phyloP scores from a whole-genome alignment of 768 basidiomycete genomes.

The Lactarius sp. region DNA sequence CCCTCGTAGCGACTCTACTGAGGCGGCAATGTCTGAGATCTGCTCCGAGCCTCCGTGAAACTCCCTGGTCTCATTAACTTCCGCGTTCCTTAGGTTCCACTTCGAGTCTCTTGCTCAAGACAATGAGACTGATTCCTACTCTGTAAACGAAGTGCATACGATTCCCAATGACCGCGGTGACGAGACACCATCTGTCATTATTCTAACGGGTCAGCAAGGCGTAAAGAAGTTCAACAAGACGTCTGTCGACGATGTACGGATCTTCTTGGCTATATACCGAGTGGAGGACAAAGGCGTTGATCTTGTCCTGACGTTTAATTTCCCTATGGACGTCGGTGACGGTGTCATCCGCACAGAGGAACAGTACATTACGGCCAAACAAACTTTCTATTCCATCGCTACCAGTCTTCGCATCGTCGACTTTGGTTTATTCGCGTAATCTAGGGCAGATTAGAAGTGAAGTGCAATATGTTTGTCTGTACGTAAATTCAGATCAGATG shows the following conservation, averaged over 20 bases:
- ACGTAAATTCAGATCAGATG: not conserved
- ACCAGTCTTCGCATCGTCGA: slow-evolving; percentile 61
- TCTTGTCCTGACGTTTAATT: slow-evolving; percentile 79
- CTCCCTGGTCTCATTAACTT: slow-evolving; percentile 16
- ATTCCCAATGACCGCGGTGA: slow-evolving; percentile 42
- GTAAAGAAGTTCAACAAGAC: slow-evolving; percentile 73
- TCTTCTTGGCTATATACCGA: slow-evolving; percentile 80
- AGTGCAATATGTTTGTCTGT: not conserved
- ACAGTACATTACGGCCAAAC: slow-evolving; percentile 35
- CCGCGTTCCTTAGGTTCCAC: slow-evolving; percentile 65
- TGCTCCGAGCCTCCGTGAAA: not conserved
- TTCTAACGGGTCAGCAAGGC: slow-evolving; percentile 63
- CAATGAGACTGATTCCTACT: slow-evolving; percentile 59
- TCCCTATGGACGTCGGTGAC: slow-evolving; percentile 52
- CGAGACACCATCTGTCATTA: slow-evolving; percentile 51
- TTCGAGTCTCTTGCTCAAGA: slow-evolving; percentile 89
- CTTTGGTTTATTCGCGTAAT: slow-evolving; percentile 63
- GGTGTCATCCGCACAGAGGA: slow-evolving; percentile 41
- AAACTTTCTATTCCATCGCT: slow-evolving; percentile 52
- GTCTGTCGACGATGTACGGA: slow-evolving; percentile 60
- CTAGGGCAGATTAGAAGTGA: not conserved
- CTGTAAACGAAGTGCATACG: slow-evolving; percentile 41
- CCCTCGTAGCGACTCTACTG: slow-evolving; percentile 44
- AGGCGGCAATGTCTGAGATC: slow-evolving; percentile 59
- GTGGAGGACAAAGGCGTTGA: slow-evolving; percentile 68